Evolutionary conservation across 371 early-diverging fungal species (phyloP).

Genomic region (Lichtheimia ornata): DNA sequence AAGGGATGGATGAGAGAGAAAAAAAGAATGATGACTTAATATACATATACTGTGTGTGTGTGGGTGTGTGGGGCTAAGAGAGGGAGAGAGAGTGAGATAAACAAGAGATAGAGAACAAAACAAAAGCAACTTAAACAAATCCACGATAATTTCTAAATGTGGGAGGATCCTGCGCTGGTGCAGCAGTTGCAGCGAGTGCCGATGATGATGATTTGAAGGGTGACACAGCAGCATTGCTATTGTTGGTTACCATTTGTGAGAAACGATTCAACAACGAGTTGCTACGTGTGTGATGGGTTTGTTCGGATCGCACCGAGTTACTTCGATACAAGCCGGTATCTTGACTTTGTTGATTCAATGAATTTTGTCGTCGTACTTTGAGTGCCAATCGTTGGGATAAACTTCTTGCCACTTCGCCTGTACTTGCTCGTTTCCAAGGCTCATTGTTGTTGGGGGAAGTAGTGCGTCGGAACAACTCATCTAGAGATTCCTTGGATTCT

Average conservation of each 20-base stretch:
- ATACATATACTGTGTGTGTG: too few species aligned
- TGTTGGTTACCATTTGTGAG: slow-evolving; percentile 35
- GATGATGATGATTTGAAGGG: slow-evolving; percentile 1
- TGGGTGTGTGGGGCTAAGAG: too few species aligned
- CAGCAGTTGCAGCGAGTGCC: too few species aligned
- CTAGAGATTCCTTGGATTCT: slow-evolving; percentile 45
- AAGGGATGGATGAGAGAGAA: too few species aligned
- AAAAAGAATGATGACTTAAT: too few species aligned
- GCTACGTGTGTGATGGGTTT: slow-evolving; percentile 12
- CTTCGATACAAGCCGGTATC: neutral
- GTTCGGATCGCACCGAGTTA: slow-evolving; percentile 14
- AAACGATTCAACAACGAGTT: slow-evolving; percentile 34
- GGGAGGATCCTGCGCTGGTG: too few species aligned
- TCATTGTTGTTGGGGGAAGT: slow-evolving; percentile 18
- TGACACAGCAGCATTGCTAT: slow-evolving; percentile 14
- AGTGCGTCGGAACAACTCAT: slow-evolving; percentile 39
- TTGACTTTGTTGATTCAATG: neutral
- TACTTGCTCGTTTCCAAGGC: slow-evolving; percentile 36
- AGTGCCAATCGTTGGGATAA: slow-evolving; percentile 37
- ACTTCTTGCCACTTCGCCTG: slow-evolving; percentile 34
- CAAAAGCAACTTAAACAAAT: slow-evolving; percentile 11
- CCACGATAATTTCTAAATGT: slow-evolving; percentile 5
- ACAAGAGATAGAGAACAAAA: neutral
- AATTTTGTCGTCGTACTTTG: slow-evolving; percentile 9
- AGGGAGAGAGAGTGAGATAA: neutral